phyloP scores from a whole-genome alignment of 768 basidiomycete species.

The Agaricus blazei region DNA sequence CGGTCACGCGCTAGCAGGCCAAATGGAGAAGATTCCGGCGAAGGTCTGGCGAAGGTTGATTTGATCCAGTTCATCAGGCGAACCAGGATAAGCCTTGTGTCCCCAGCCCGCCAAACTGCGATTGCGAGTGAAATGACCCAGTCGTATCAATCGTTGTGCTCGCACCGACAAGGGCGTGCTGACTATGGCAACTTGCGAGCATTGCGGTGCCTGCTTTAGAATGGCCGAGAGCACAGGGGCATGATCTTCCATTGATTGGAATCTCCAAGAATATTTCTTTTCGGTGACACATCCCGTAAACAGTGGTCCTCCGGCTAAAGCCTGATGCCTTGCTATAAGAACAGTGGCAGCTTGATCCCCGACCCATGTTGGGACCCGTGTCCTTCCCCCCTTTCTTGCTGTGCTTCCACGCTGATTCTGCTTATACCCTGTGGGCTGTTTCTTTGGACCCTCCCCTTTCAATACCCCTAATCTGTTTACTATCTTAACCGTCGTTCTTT shows the following conservation, averaged over 20 bases:
- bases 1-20: background rate
- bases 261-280: too few relatives aligned
- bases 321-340: slow-evolving; percentile 43
- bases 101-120: background rate
- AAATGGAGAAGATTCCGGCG: background rate
- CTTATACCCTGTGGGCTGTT: slow-evolving; percentile 16
- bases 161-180: background rate
- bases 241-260: background rate
- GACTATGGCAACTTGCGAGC: background rate
- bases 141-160: background rate
- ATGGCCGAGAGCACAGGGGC: slow-evolving; percentile 25
- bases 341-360: slow-evolving; percentile 23
- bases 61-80: slow-evolving; percentile 21
- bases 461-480: slow-evolving; percentile 13
- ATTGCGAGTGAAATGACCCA: slow-evolving; percentile 13
- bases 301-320: slow-evolving; percentile 27
- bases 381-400: slow-evolving; percentile 20
- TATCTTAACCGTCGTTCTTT: slow-evolving; percentile 22
- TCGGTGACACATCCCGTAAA: too few relatives aligned
- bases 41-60: slow-evolving; percentile 13
- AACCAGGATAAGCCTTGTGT: background rate
- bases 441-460: slow-evolving; percentile 15
- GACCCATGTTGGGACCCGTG: slow-evolving; percentile 29
- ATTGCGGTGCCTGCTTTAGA: background rate
- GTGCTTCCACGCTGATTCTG: slow-evolving; percentile 12